Conservation (phyloP, 768 basidiomycete genomes). For the Lactarius evosmus region DNA sequence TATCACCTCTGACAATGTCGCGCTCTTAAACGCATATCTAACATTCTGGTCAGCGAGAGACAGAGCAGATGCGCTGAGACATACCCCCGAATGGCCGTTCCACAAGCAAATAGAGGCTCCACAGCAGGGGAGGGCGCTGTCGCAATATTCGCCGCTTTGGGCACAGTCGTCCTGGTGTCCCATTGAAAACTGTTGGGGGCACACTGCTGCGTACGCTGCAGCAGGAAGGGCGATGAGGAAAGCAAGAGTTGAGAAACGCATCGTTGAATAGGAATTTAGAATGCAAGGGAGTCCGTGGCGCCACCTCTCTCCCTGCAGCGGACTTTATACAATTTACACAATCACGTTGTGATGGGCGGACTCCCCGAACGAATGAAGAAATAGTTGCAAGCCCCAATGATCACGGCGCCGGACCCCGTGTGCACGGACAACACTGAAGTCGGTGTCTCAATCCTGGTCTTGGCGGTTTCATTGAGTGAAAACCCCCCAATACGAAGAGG, state of each 20-base stretch:
- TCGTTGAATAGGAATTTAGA: not conserved
- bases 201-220: constrained; percentile 1
- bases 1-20: too few relatives aligned
- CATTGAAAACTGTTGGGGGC: not conserved
- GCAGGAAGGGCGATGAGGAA: constrained; percentile 1
- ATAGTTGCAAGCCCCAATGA: too few relatives aligned
- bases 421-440: too few relatives aligned
- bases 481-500: too few relatives aligned
- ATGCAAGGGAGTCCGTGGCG: too few relatives aligned
- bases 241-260: constrained; percentile 7
- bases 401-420: too few relatives aligned
- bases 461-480: too few relatives aligned
- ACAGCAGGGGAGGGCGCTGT: not conserved
- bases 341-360: too few relatives aligned
- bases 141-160: not conserved
- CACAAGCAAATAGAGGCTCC: not conserved
- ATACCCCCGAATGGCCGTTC: not conserved
- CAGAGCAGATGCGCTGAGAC: not conserved
- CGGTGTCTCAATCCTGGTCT: too few relatives aligned
- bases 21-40: too few relatives aligned
- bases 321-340: not conserved
- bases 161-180: not conserved
- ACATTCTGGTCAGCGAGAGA: not conserved
- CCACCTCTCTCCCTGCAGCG: not conserved
- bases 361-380: too few relatives aligned